Base-by-base conservation (phyloP, 1,139 yeast genomes). In the Martiniozyma asiatica region DNA sequence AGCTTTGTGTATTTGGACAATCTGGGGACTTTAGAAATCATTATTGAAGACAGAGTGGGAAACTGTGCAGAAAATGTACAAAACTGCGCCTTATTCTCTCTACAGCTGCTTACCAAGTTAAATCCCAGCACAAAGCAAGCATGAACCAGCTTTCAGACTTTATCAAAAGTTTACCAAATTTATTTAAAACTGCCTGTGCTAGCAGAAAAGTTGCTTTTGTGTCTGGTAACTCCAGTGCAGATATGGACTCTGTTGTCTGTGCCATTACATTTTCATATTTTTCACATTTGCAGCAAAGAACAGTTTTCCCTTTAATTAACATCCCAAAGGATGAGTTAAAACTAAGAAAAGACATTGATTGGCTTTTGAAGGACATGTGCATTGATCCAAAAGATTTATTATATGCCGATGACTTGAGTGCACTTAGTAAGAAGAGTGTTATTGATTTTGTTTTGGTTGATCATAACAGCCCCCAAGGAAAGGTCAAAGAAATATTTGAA, bases 181-280 rank as follows among this genome's bases (percentile, higher is more conserved):
- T n/a, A n/a, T n/a, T n/a, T n/a, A n/a, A n/a, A n/a, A n/a, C n/a
- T n/a, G n/a, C n/a, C n/a, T n/a, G n/a, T n/a, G n/a, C n/a, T n/a
- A n/a, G n/a, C n/a, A n/a, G n/a, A n/a, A 17, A 17, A 17, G 7
- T 8, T 17, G 32, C 38, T 1, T 55, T 82, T 25, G 93, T 81
- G 1, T 63, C 84, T 0, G 96, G 97, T 1, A 87, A 87, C 48
- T 93, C 84, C 48, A 72, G 93, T 21, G 69, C 72, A 15, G 95
- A 87, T 53, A 59, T 87, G 56, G 98, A 87, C 52, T 85, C 96
- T 1, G 79, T 85, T 23, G 67, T 81, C 1, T 65, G 78, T 37
- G 78, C 95, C 1, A 58, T 89, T 6, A 48, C 80, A 2, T 79
- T 72, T 44, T 75, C 94, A 0, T 81, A 72, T 47, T 63, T 76